Conservation (phyloP, 805 yeast genomes). For the Saccharomycopsis guyanensis region DNA sequence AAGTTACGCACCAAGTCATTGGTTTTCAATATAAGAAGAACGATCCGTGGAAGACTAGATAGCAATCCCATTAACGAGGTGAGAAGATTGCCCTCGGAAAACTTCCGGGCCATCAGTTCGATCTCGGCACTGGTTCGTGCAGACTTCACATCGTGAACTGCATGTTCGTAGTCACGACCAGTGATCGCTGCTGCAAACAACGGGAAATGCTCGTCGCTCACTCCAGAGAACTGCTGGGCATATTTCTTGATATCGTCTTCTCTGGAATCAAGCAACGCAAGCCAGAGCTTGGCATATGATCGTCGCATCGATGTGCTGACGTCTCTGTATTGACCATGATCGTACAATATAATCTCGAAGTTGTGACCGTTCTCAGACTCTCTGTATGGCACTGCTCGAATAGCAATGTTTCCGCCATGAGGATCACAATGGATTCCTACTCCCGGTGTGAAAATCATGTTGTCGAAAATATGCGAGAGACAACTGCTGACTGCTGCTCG, state of each 20-base stretch:
- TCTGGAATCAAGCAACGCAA: conserved; percentile 72
- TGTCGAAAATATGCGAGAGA: conserved; percentile 82
- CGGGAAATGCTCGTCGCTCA: conserved; percentile 69
- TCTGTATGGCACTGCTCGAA: conserved; percentile 37
- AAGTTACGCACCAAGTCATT: conserved; percentile 86
- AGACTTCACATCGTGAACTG: conserved; percentile 51
- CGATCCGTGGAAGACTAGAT: conserved; percentile 76
- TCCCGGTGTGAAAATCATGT: conserved; percentile 90
- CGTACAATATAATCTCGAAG: conserved; percentile 87
- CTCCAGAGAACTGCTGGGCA: conserved; percentile 73
- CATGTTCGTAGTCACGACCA: conserved; percentile 80
- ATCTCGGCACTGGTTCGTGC: conserved; percentile 57
- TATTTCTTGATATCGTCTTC: conserved; percentile 58
- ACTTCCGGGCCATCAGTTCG: conserved; percentile 52
- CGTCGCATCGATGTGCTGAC: conserved; percentile 71
- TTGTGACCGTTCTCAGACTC: conserved; percentile 43
- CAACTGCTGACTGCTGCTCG: conserved; percentile 77
- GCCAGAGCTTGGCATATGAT: conserved; percentile 88
- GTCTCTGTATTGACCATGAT: conserved; percentile 88
- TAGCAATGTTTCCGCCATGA: conserved; percentile 94
- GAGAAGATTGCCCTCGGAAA: conserved; percentile 57
- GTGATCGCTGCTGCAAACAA: conserved; percentile 90
- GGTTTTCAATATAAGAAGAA: conserved; percentile 80
- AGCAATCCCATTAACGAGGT: conserved; percentile 73
- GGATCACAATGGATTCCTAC: conserved; percentile 97